These are phyloP conservation scores for Quercus wislizeni DNA, from an alignment of 306 rosid genomes.

Conservation along the genomic window DNA sequence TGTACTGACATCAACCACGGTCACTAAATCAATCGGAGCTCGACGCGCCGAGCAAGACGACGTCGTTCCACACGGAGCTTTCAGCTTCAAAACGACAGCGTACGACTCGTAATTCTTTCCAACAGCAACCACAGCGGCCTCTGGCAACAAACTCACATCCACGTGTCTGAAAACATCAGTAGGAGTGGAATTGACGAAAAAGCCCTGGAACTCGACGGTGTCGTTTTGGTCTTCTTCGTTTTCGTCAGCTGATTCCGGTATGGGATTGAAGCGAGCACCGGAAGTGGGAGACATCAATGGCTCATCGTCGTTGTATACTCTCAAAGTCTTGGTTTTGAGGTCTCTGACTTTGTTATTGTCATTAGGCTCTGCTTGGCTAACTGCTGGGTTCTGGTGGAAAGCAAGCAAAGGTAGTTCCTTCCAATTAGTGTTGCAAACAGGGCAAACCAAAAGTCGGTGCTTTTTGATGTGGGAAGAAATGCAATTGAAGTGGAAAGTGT, in stretches of 20 bases:
- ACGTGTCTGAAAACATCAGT: constrained; percentile 14
- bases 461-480: constrained; percentile 61
- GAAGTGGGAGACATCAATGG: constrained; percentile 70
- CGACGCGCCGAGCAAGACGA: constrained; percentile 22
- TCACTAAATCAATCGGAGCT: constrained; percentile 73
- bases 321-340: constrained; percentile 42
- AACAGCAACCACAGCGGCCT: constrained; percentile 71
- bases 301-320: constrained; percentile 87
- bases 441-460: constrained; percentile 58
- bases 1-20: constrained; percentile 68
- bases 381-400: constrained; percentile 20
- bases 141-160: constrained; percentile 57
- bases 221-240: constrained; percentile 53
- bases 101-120: constrained; percentile 61
- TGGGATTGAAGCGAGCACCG: constrained; percentile 71
- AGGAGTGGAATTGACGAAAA: constrained; percentile 43
- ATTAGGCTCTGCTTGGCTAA: neutral
- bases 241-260: constrained; percentile 77
- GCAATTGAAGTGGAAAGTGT: constrained; percentile 88
- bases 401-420: constrained; percentile 72
- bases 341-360: constrained; percentile 32
- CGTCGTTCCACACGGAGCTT: constrained; percentile 40
- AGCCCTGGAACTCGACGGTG: constrained; percentile 60
- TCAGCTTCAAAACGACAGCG: constrained; percentile 65
- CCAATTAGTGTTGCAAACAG: constrained; percentile 77